Evolutionary conservation across 306 rosid genomes (phyloP).

Genomic region (Quercus berberidifolia): DNA sequence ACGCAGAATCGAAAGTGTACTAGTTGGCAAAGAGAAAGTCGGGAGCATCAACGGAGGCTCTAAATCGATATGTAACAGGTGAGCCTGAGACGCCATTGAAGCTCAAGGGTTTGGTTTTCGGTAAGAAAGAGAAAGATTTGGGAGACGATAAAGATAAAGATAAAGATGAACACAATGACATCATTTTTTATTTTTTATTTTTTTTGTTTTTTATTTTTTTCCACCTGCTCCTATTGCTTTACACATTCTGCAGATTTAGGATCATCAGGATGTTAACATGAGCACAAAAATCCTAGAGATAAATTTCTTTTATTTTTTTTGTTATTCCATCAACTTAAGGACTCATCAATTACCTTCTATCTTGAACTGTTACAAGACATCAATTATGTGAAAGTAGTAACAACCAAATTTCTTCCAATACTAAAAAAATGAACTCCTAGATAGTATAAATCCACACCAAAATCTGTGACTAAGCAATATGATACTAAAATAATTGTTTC

Average conservation of each 20-base stretch:
- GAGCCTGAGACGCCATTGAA: not conserved
- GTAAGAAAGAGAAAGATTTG: not conserved
- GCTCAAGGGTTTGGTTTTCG: not conserved
- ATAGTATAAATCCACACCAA: not conserved
- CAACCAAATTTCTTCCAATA: not conserved
- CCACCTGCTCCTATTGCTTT: too few relatives aligned
- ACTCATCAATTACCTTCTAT: not conserved
- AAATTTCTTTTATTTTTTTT: too few relatives aligned
- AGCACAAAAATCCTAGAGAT: too few relatives aligned
- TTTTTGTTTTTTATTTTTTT: not conserved
- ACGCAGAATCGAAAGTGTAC: constrained; percentile 15
- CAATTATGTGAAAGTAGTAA: not conserved
- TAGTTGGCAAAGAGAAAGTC: constrained; percentile 77
- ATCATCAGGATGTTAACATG: too few relatives aligned
- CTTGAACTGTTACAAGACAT: not conserved
- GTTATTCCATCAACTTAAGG: too few relatives aligned
- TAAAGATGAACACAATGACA: constrained; percentile 56
- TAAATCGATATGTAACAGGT: constrained; percentile 35
- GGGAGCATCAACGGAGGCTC: constrained; percentile 73
- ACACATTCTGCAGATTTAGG: too few relatives aligned
- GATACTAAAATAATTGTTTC: not conserved
- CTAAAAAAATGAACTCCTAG: not conserved
- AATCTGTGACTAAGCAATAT: not conserved
- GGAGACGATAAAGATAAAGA: constrained; percentile 33
- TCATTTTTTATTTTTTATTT: constrained; percentile 3